A percentile compares a stretch with the other conserved stretches of the same genome.
Conservation (phyloP, 176 grass and related monocot genomes). For the Carex scoparia region DNA sequence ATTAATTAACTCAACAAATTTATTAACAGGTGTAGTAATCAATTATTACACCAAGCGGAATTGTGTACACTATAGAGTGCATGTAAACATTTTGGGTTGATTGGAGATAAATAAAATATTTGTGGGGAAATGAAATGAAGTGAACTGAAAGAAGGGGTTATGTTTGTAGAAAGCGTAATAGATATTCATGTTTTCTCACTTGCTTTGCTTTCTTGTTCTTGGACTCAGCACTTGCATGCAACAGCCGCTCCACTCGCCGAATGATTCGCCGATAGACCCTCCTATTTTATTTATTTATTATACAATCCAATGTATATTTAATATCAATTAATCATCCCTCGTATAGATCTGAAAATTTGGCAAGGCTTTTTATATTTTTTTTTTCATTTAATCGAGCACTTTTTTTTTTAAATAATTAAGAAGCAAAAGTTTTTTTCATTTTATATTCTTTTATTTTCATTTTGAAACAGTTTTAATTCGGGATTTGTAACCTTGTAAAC, state of each 20-base stretch:
- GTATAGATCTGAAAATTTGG: no score
- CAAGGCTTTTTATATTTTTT: no score
- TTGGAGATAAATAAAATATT: no score
- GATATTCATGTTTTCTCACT: background rate
- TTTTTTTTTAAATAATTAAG: no score
- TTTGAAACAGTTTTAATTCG: no score
- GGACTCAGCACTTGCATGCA: background rate
- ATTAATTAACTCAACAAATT: no score
- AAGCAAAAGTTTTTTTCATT: no score
- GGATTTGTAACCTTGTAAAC: no score
- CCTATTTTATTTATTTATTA: background rate
- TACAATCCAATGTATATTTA: background rate
- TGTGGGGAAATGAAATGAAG: background rate
- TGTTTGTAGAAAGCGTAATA: background rate
- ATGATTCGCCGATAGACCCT: slow-evolving; percentile 3
- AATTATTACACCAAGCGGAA: background rate
- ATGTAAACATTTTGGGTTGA: background rate
- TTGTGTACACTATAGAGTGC: background rate
- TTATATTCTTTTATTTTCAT: no score
- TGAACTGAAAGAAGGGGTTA: background rate
- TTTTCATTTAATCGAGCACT: no score
- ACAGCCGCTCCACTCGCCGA: background rate
- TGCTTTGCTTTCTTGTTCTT: background rate
- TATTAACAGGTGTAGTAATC: no score
- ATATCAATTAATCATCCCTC: no score